Conservation (phyloP, 441 rosid species). For the Populus hybrid region DNA sequence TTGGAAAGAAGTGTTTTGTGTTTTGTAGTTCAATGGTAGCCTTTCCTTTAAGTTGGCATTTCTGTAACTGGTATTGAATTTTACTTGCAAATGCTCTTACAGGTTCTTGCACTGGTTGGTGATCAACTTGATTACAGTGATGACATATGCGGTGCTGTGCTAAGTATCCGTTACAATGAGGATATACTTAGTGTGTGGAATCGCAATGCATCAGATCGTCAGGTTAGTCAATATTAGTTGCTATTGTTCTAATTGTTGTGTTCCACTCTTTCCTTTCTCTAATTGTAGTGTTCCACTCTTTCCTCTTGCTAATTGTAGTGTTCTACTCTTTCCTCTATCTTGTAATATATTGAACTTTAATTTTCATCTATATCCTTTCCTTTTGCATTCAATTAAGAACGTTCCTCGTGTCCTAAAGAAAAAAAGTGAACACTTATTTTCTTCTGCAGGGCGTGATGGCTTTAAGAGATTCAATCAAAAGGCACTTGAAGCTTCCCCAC, state of each 20-base stretch:
- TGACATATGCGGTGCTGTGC: slow-evolving; percentile 91
- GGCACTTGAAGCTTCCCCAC: slow-evolving; percentile 91
- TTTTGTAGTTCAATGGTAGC: background rate
- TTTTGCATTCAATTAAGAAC: background rate
- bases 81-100: slow-evolving; percentile 23
- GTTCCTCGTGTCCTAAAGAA: background rate
- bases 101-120: slow-evolving; percentile 95
- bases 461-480: slow-evolving; percentile 88
- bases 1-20: background rate
- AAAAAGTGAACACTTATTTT: background rate
- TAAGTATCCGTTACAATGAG: slow-evolving; percentile 90
- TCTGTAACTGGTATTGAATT: background rate
- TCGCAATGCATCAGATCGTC: slow-evolving; percentile 88
- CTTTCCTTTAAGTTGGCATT: background rate
- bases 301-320: background rate
- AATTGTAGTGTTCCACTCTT: background rate
- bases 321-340: background rate
- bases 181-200: slow-evolving; percentile 95
- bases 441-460: slow-evolving; percentile 87
- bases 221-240: slow-evolving; percentile 43
- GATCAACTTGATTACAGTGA: slow-evolving; percentile 85
- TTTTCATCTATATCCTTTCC: background rate
- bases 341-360: background rate
- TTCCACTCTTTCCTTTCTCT: background rate
- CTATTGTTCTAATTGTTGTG: background rate